These are phyloP conservation scores for Gymnopilus junonius DNA, from an alignment of 768 basidiomycete genomes.

Conservation along the genomic window DNA sequence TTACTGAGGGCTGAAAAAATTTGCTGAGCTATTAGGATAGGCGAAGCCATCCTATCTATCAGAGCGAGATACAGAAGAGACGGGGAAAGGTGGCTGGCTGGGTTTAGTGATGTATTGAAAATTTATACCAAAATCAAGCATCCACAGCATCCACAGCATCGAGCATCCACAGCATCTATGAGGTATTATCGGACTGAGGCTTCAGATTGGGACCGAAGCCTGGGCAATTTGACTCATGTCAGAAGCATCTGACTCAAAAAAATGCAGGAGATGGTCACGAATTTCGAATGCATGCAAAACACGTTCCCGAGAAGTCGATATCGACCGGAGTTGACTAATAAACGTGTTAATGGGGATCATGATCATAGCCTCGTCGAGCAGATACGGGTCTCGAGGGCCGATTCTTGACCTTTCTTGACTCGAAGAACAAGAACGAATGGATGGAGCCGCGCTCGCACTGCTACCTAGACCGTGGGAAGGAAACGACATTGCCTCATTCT, in stretches of 20 bases:
- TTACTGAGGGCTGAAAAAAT: conserved; percentile 23
- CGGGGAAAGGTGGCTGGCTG: background rate
- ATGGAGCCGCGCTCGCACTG: too few species aligned
- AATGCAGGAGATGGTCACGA: background rate
- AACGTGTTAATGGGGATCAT: background rate
- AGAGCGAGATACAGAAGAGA: background rate
- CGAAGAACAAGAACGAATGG: background rate
- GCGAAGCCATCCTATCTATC: conserved; percentile 25
- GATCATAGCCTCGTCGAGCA: background rate
- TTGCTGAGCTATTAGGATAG: conserved; percentile 27
- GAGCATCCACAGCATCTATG: too few species aligned
- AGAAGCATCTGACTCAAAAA: background rate
- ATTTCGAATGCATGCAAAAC: background rate
- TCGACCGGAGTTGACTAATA: background rate
- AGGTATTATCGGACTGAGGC: too few species aligned
- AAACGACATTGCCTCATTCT: too few species aligned
- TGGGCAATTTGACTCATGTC: background rate
- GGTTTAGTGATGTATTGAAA: too few species aligned
- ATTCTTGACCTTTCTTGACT: too few species aligned
- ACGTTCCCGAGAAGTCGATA: background rate
- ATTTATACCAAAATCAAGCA: too few species aligned
- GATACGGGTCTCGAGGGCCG: too few species aligned
- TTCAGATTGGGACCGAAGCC: background rate
- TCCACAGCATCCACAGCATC: too few species aligned
- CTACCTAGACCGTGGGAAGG: too few species aligned